Conservation (phyloP, 495 filamentous ascomycete genomes). For the Annulohypoxylon stygium region DNA sequence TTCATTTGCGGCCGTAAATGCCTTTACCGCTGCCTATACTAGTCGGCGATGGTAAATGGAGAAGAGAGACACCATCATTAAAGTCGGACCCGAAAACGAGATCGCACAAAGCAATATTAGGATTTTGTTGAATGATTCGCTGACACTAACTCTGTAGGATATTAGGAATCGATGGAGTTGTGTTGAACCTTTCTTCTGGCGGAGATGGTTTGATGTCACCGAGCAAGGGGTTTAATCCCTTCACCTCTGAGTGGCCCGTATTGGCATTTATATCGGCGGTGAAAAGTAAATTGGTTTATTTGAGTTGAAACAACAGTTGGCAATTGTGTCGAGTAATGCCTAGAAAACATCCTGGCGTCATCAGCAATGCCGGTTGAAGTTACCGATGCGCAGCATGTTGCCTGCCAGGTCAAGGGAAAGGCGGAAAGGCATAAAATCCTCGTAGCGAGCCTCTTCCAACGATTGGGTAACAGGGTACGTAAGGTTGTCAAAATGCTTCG, state of each 20-base stretch:
- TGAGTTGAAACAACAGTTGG: constrained; percentile 21
- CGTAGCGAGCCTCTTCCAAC: constrained; percentile 14
- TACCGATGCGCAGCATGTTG: constrained; percentile 18
- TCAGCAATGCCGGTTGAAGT: constrained; percentile 9
- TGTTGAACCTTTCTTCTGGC: constrained; percentile 23
- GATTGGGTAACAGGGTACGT: constrained; percentile 14
- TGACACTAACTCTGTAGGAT: constrained; percentile 31
- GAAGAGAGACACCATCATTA: constrained; percentile 5
- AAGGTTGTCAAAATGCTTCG: constrained; percentile 24
- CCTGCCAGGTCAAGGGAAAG: constrained; percentile 18
- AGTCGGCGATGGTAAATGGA: not conserved
- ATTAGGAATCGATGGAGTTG: not conserved
- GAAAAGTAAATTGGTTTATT: constrained; percentile 1
- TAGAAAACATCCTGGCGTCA: constrained; percentile 18
- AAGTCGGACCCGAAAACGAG: constrained; percentile 2
- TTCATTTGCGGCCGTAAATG: constrained; percentile 15
- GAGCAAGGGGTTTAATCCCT: constrained; percentile 21
- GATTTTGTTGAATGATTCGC: constrained; percentile 22
- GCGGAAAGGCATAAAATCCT: not conserved
- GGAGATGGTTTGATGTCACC: constrained; percentile 20
- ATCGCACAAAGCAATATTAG: constrained; percentile 17
- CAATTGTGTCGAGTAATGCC: constrained; percentile 8
- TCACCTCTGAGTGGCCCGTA: constrained; percentile 16
- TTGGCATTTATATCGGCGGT: constrained; percentile 20
- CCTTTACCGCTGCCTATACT: not conserved